phyloP scores from a whole-genome alignment of 140 eudicot species.

The Stevia rebaudiana region DNA sequence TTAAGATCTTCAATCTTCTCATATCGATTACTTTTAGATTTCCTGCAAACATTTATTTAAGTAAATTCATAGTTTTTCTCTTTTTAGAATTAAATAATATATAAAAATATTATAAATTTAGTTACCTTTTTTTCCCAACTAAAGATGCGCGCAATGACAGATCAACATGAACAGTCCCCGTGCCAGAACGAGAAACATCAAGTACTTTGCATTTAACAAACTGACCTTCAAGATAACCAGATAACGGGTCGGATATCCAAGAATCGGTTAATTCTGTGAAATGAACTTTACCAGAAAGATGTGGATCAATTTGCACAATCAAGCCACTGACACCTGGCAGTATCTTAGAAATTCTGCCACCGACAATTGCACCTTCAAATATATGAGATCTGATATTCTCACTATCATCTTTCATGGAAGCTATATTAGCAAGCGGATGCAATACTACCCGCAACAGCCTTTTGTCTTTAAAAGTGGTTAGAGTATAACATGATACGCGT shows the following conservation, averaged over 20 bases:
- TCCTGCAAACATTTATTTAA: conserved; percentile 33
- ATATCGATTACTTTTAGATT: conserved; percentile 25
- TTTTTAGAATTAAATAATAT: background rate
- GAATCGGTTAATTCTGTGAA: conserved; percentile 62
- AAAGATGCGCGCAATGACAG: conserved; percentile 57
- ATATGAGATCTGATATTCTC: conserved; percentile 43
- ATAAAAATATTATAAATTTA: background rate
- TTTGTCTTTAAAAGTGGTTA: conserved; percentile 49
- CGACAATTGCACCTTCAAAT: conserved; percentile 45
- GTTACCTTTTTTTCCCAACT: conserved; percentile 33
- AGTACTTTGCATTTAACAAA: conserved; percentile 83
- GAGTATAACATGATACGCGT: conserved; percentile 48
- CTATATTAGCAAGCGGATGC: conserved; percentile 28
- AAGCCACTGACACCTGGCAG: conserved; percentile 89
- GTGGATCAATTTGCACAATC: conserved; percentile 77
- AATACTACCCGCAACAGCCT: conserved; percentile 51
- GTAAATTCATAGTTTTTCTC: background rate
- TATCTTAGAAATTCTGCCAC: conserved; percentile 80
- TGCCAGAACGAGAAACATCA: conserved; percentile 41
- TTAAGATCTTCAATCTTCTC: conserved; percentile 69
- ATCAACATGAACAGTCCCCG: conserved; percentile 69
- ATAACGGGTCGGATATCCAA: conserved; percentile 61
- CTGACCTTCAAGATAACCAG: conserved; percentile 80
- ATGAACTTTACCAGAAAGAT: conserved; percentile 80
- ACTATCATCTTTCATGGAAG: conserved; percentile 21